Percentiles rank a stretch among this genome's conserved stretches.
These are phyloP conservation scores for Russula abietina DNA, from an alignment of 768 basidiomycete genomes.

Conservation along the genomic window DNA sequence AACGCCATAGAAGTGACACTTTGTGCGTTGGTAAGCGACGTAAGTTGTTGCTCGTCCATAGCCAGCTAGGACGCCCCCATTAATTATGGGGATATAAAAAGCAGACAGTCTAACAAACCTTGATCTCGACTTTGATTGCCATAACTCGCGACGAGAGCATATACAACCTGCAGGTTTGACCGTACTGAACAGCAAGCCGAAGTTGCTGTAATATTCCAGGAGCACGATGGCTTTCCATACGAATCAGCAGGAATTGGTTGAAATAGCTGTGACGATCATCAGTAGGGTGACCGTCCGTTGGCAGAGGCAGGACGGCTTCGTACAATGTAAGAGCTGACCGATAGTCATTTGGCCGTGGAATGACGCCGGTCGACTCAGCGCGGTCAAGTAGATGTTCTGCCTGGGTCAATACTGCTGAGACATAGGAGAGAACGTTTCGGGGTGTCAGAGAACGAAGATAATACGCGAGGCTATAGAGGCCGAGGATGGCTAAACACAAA, in stretches of 20 bases:
- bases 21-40: not conserved
- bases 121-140: not conserved
- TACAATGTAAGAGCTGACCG: not conserved
- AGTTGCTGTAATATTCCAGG: not conserved
- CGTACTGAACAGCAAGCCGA: not conserved
- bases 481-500: not conserved
- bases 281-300: too few species aligned
- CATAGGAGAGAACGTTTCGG: not conserved
- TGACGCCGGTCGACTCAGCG: not conserved
- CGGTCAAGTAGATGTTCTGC: not conserved
- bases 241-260: not conserved
- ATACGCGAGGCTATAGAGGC: not conserved
- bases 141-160: not conserved
- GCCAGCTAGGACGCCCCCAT: not conserved
- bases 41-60: not conserved
- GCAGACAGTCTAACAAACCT: not conserved
- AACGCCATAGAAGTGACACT: too few species aligned
- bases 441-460: not conserved
- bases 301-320: too few species aligned
- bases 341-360: not conserved
- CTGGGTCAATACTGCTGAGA: not conserved
- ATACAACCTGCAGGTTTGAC: not conserved
- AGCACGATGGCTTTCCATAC: conserved; percentile 4
- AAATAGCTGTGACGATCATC: not conserved
- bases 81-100: not conserved